These are phyloP conservation scores for Ceratopteris richardii DNA, from an alignment of 75 land plant species.

Conservation along the genomic window DNA sequence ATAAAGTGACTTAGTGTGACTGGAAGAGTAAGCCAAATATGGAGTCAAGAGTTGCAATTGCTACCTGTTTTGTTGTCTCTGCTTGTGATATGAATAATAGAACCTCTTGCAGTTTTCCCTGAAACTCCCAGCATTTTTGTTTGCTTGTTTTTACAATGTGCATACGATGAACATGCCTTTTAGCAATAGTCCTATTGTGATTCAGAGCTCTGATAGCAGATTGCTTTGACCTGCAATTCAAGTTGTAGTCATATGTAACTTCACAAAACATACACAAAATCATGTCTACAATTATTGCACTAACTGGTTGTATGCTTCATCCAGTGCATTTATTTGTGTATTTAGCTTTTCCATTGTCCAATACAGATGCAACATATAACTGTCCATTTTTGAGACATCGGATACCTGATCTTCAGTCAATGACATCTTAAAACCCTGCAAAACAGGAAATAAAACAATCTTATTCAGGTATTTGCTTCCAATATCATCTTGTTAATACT, in stretches of 20 bases:
- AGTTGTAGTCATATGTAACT: too few relatives aligned
- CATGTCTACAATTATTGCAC: background rate
- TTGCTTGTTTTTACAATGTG: conserved; percentile 15
- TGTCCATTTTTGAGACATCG: conserved; percentile 13
- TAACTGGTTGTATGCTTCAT: conserved; percentile 5
- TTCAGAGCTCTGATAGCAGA: conserved; percentile 9
- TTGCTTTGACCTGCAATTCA: conserved; percentile 14
- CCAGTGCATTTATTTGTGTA: conserved; percentile 13
- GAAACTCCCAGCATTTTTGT: conserved; percentile 17
- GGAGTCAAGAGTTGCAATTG: background rate
- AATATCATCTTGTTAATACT: too few relatives aligned
- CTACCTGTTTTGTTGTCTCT: conserved; percentile 23
- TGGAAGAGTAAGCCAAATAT: background rate
- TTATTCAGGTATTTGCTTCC: too few relatives aligned
- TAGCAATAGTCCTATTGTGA: conserved; percentile 17
- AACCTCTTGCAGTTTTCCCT: conserved; percentile 23
- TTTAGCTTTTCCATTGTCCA: conserved; percentile 29
- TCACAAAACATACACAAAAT: too few relatives aligned
- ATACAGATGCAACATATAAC: conserved; percentile 19
- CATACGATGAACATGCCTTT: conserved; percentile 17
- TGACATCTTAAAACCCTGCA: conserved; percentile 29
- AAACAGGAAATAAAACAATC: background rate
- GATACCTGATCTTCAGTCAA: conserved; percentile 14
- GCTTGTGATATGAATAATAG: conserved; percentile 25
- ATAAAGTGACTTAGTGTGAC: background rate